These are phyloP conservation scores for Tetracladium marchalianum DNA, from an alignment of 495 filamentous ascomycete species.

Conservation along the genomic window DNA sequence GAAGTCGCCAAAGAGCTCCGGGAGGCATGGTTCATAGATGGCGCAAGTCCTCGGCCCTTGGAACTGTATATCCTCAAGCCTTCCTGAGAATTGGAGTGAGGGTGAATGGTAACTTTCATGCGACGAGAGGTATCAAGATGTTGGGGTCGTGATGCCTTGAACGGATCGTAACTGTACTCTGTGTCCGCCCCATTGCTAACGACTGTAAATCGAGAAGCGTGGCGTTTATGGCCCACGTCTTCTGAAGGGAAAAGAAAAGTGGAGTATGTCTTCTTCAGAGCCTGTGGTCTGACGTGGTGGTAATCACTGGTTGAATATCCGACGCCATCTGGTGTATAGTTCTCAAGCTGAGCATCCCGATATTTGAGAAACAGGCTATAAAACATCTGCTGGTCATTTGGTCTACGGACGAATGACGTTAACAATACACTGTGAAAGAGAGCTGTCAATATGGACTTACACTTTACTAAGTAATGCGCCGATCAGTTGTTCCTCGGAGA, in stretches of 20 bases:
- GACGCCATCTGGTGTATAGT: constrained; percentile 59
- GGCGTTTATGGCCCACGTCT: constrained; percentile 34
- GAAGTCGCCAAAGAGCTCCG: constrained; percentile 48
- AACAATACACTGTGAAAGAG: background rate
- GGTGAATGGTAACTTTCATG: constrained; percentile 60
- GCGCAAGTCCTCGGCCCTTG: constrained; percentile 4
- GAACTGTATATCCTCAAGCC: constrained; percentile 14
- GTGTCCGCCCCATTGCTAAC: constrained; percentile 44
- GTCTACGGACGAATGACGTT: constrained; percentile 30
- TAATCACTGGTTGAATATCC: constrained; percentile 79
- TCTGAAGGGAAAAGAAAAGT: constrained; percentile 38
- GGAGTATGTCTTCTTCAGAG: constrained; percentile 35
- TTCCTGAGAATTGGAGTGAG: constrained; percentile 18
- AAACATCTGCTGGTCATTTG: constrained; percentile 83
- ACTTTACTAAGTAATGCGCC: constrained; percentile 53
- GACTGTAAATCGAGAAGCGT: constrained; percentile 61
- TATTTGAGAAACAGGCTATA: constrained; percentile 77
- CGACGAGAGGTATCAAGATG: constrained; percentile 32
- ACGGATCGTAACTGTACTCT: constrained; percentile 70
- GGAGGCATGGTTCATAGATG: constrained; percentile 23
- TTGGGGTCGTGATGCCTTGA: constrained; percentile 53
- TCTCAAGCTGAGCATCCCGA: constrained; percentile 70
- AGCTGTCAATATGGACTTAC: constrained; percentile 33
- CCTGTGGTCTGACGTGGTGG: constrained; percentile 57
- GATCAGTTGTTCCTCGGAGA: constrained; percentile 59